Base-by-base conservation (phyloP, 306 rosid genomes). In the Vigna angularis region DNA sequence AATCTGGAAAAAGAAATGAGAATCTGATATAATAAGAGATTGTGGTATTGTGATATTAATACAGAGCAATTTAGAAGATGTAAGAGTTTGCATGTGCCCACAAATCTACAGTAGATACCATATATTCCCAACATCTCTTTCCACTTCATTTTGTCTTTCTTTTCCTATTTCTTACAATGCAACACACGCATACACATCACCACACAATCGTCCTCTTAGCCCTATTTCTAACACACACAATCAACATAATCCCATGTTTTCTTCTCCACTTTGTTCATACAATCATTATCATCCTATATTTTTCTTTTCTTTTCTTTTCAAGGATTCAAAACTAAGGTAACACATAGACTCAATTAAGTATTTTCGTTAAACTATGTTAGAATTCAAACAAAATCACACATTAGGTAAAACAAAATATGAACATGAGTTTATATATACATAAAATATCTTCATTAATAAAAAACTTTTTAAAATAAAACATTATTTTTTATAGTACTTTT, bases 81-180 rank as follows among this genome's bases (percentile, higher is more conserved):
- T 20, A 20, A 20, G 76, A 74, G 85, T 74, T 84, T 78, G 92
- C 98, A 93, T 89, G 97, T 93, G 98, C 84, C 66, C 53, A 1
- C 83, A 89, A 93, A 91, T 91, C 92, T 88, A 93, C 85, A 44
- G 75, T 88, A 84, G 85, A 89, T 89, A 78, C 84, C 89, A 86
- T 88, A 89, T 91, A 91, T 93, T 91, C 95, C 83, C 85, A 84
- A 48, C 88, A 88, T 91, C 91, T 84, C 82, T 82, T 85, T 85
- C 97, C 96, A 88, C 94, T 87, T 80, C 78, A 66, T 72, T 76
- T 83, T 89, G 92, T 89, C 93, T 83, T 78, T 32, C 22, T 79
- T 87, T 84, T 72, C 67, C 30, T 53, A 30, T 52, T 47, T 66
- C 26, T 55, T 71, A 53, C 72, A 79, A 26, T 26, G 28, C 28